Base-by-base conservation (phyloP, 2,329 filamentous ascomycete species). In the Venturia asperata region DNA sequence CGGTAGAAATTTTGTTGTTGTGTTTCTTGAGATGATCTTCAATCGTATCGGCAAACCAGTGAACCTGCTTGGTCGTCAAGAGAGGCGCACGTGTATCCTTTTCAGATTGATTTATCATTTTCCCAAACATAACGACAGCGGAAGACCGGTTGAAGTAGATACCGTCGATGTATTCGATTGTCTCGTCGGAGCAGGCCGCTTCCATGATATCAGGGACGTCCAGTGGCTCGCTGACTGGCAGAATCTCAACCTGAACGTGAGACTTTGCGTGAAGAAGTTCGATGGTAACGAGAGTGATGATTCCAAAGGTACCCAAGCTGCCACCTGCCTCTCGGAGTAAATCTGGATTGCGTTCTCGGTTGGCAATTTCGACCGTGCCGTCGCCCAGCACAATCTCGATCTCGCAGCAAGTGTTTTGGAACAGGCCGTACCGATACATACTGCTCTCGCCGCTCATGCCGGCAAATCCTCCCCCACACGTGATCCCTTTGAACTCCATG, bases 401-500 rank as follows among this genome's bases (percentile, higher is more conserved):
- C 64, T 78, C 82, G 62, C 81, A 82, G 65, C 89, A 76, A 0
- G 82, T 87, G 4, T 79, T 77, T 71, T 88, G 85, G 69, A 89
- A 89, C 66, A 85, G 84, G 2, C 87, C 87, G 70, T 88, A 79
- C 62, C 83, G 84, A 76, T 90, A 91, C 24, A 82, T 85, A 68
- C 83, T 87, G 74, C 85, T 88, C 73, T 89, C 87, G 13, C 86
- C 87, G 10, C 85, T 83, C 0, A 84, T 87, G 1, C 87, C 88
- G 55, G 85, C 83, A 73, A 87, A 89, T 4, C 84, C 86, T 42
- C 87, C 87, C 34, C 87, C 87, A 6, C 83, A 84, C 1, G 87
- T 90, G 72, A 89, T 90, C 24, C 85, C 86, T 2, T 85, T 86
- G 65, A 89, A 88, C 71, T 89, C 87, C 83, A 87, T 87, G 9